Base-by-base conservation (phyloP, 306 rosid genomes). In the Rubus idaeus region DNA sequence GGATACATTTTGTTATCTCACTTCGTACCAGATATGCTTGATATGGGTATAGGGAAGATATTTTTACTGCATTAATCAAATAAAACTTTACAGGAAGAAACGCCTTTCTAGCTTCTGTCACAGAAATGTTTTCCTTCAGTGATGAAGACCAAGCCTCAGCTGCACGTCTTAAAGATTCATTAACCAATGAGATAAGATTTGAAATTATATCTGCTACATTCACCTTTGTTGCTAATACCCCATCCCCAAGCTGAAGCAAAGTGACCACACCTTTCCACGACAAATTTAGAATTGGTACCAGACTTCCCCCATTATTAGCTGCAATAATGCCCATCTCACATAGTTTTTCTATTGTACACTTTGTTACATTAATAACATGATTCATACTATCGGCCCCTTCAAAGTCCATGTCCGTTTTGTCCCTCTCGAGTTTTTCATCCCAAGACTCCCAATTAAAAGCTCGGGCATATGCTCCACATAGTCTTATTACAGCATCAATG, bases 191-290 rank as follows among this genome's bases (percentile, higher is more conserved):
- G 83, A 94, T 81, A 66, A 94, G 81, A 74, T 78, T 78, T 76
- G 83, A 74, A 75, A 92, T 79, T 58, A 92, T 78, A 75, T 77
- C 83, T 80, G 87, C 83, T 74, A 87, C 73, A 35, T 88, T 77
- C 65, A 92, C 78, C 78, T 83, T 84, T 35, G 78, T 82, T 18
- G 86, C 77, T 37, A 89, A 79, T 67, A 45, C 72, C 65, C 80
- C 90, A 3, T 82, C 85, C 30, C 96, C 95, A 81, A 83, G 79
- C 85, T 90, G 98, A 87, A 94, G 96, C 89, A 94, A 81, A 76
- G 87, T 84, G 58, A 92, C 96, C 74, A 94, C 96, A 63, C 95
- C 97, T 89, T 92, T 94, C 98, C 98, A 94, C 21, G 93, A 89
- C 70, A 87, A 85, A 67, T 91, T 94, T 69, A 94, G 94, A 79